These are phyloP conservation scores for Yamadazyma paraphyllophila DNA, from an alignment of 805 yeast species.

Conservation along the genomic window DNA sequence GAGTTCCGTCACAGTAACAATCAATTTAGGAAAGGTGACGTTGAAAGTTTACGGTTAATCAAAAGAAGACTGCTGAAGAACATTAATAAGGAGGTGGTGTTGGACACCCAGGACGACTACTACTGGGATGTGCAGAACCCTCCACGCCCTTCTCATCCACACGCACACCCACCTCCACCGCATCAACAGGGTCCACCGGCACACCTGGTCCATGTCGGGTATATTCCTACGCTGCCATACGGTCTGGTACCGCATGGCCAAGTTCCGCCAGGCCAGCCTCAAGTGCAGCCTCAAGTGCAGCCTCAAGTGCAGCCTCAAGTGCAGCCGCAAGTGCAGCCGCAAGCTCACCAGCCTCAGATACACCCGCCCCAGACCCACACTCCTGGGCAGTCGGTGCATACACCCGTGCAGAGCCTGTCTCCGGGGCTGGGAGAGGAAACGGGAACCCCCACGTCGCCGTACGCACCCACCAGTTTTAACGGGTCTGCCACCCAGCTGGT, in stretches of 20 bases:
- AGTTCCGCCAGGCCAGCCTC: neutral
- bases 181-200: too few relatives aligned
- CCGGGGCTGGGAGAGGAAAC: too few relatives aligned
- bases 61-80: slow-evolving; percentile 66
- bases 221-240: neutral
- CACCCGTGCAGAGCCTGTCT: too few relatives aligned
- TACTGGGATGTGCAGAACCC: slow-evolving; percentile 2
- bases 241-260: neutral
- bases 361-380: neutral
- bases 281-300: neutral
- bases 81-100: slow-evolving; percentile 39
- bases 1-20: slow-evolving; percentile 86
- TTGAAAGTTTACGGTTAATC: slow-evolving; percentile 67
- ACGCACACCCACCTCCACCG: too few relatives aligned
- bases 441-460: too few relatives aligned
- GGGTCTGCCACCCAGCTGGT: neutral
- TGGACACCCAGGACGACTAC: slow-evolving; percentile 22
- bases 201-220: neutral
- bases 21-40: slow-evolving; percentile 76
- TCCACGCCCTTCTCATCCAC: neutral
- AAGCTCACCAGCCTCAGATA: neutral
- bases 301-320: neutral
- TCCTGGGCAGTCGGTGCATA: too few relatives aligned
- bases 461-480: too few relatives aligned
- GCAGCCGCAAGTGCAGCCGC: neutral